These are phyloP conservation scores for Wickerhamiella hasegawae DNA, from an alignment of 805 yeast species.

Conservation along the genomic window DNA sequence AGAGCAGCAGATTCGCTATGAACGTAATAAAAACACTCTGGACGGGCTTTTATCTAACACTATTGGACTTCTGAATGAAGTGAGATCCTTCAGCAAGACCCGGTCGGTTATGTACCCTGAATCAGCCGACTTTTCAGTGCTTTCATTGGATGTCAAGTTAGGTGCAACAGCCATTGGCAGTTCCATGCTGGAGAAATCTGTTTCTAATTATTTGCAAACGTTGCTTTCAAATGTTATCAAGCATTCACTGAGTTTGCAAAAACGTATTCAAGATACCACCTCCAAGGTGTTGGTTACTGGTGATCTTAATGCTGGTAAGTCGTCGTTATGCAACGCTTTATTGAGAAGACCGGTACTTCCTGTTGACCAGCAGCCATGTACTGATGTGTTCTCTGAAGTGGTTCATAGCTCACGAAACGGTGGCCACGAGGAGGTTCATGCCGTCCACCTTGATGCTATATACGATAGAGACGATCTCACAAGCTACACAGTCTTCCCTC, in stretches of 20 bases:
- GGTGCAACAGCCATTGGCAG: conserved; percentile 31
- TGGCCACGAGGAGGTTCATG: conserved; percentile 82
- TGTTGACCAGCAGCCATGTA: conserved; percentile 95
- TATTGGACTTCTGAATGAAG: conserved; percentile 15
- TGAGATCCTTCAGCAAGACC: conserved; percentile 12
- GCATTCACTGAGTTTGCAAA: conserved; percentile 57
- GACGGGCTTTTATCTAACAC: conserved; percentile 29
- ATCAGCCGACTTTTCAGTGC: conserved; percentile 33
- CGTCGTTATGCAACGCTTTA: conserved; percentile 86
- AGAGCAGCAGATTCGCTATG: conserved; percentile 59
- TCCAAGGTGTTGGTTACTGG: conserved; percentile 95
- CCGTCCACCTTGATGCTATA: conserved; percentile 35
- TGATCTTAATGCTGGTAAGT: conserved; percentile 90
- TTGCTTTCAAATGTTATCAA: conserved; percentile 48
- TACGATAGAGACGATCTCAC: conserved; percentile 44
- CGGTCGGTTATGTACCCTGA: conserved; percentile 6
- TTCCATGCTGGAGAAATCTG: conserved; percentile 47
- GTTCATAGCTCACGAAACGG: conserved; percentile 65
- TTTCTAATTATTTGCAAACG: conserved; percentile 52
- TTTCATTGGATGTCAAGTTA: conserved; percentile 46
- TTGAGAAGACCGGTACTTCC: conserved; percentile 67
- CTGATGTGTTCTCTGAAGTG: conserved; percentile 91
- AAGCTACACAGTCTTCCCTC: conserved; percentile 40
- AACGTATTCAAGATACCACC: conserved; percentile 76
- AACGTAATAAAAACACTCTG: conserved; percentile 50